Evolutionary conservation across 1,284 basidiomycete species (phyloP), one percentile per base, ranked within the genome.

Genomic region (Boletus sp.): DNA sequence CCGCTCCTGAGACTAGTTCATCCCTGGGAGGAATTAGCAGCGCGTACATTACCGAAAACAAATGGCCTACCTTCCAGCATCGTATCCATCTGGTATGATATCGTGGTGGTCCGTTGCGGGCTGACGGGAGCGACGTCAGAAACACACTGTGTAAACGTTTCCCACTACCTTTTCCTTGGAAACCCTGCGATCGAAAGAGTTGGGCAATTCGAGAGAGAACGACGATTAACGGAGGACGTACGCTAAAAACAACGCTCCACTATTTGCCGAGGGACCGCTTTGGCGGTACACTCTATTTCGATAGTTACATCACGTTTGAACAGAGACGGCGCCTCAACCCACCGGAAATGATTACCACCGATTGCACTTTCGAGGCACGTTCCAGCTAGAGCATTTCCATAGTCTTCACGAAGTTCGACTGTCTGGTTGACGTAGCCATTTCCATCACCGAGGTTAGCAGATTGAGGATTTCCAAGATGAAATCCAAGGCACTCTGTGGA

Each of bases 341-440:
- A 78, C 78, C 81, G 71, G 58, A 84, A 76, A 57, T 83, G 82
- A 57, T 84, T 82, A 4, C 82, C 83, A n/a, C 83, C 82, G 32
- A 78, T 72, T 34, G 78, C 59, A 53, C 71, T 78, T 62, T 84
- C 82, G 12, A 81, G 62, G 53, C 83, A 84, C 8, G 80, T 83
- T 20, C 81, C 83, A 13, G 70, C 13, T 16, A 50, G 51, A 0
- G 72, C 41, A 54, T 72, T 54, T 5, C 76, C 76, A 50, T 68
- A 84, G 58, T 83, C 80, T 59, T 81, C 66, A 33, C 84, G 77
- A 41, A 84, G 68, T 60, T 83, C 81, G 4, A 73, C 50, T 16
- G 67, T 71, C 70, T 82, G 68, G 54, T 67, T 62, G 27, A 70
- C 61, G 41, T 52, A 66, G 13, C 79, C 79, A 53, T 82, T 69